Evolutionary conservation across 768 basidiomycete species (phyloP).

Genomic region (Tylopilus sp.): DNA sequence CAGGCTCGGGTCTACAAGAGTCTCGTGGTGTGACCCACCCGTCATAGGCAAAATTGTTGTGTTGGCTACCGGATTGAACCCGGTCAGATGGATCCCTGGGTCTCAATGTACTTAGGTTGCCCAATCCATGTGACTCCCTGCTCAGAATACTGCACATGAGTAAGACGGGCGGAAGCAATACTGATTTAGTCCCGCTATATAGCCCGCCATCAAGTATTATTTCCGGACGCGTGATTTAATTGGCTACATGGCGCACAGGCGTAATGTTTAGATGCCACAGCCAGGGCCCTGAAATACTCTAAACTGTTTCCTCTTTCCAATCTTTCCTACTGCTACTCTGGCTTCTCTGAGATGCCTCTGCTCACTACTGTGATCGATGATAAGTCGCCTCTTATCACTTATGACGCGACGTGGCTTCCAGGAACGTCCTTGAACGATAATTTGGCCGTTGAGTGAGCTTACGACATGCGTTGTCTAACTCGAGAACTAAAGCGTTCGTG

Average conservation of each 20-base stretch:
- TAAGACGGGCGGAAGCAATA: not conserved
- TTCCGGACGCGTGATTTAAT: not conserved
- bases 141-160: not conserved
- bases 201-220: not conserved
- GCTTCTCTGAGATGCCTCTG: slow-evolving; percentile 17
- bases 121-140: slow-evolving; percentile 5
- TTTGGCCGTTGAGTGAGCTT: slow-evolving; percentile 17
- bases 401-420: slow-evolving; percentile 23
- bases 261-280: too few species aligned
- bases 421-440: slow-evolving; percentile 18
- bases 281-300: not conserved
- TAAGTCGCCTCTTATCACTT: slow-evolving; percentile 31
- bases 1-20: slow-evolving; percentile 24
- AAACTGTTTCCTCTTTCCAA: not conserved
- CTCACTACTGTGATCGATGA: slow-evolving; percentile 26
- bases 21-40: slow-evolving; percentile 16
- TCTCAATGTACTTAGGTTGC: not conserved
- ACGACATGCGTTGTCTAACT: not conserved
- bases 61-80: not conserved
- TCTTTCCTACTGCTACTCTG: not conserved
- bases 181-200: not conserved
- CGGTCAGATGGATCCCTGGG: not conserved
- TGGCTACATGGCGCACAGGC: not conserved
- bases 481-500: not conserved
- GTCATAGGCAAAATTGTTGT: slow-evolving; percentile 8